These are phyloP conservation scores for Sarocladiaceae sp. DNA, from an alignment of 2,329 filamentous ascomycete genomes.

Conservation along the genomic window DNA sequence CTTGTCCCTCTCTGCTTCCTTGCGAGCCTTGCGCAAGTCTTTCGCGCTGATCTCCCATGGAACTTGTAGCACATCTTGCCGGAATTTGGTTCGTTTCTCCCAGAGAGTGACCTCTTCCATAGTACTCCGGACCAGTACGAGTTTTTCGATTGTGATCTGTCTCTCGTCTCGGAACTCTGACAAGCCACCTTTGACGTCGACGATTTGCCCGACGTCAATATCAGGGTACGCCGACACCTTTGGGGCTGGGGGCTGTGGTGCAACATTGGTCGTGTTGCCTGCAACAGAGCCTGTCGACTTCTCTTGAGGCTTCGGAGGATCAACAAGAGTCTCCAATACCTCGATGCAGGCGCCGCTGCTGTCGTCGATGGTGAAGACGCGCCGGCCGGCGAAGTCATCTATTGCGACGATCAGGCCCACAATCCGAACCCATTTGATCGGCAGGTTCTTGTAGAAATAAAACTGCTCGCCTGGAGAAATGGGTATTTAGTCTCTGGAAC, in stretches of 20 bases:
- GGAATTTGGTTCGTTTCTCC: slow-evolving; percentile 50
- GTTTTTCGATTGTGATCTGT: slow-evolving; percentile 50
- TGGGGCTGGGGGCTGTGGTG: background rate
- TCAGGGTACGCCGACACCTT: slow-evolving; percentile 18
- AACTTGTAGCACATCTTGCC: slow-evolving; percentile 40
- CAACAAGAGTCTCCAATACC: slow-evolving; percentile 17
- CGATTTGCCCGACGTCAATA: slow-evolving; percentile 48
- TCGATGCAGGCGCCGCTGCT: slow-evolving; percentile 59
- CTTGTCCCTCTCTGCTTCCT: slow-evolving; percentile 34
- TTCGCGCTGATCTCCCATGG: slow-evolving; percentile 52
- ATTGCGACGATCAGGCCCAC: slow-evolving; percentile 65
- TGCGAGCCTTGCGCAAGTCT: slow-evolving; percentile 46
- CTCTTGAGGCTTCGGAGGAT: background rate
- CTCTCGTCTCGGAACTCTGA: slow-evolving; percentile 41
- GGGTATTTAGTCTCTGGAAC: background rate
- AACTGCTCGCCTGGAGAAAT: slow-evolving; percentile 35
- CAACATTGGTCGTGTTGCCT: background rate
- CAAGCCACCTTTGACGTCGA: slow-evolving; percentile 54
- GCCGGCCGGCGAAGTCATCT: slow-evolving; percentile 43
- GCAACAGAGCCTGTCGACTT: background rate
- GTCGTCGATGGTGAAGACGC: slow-evolving; percentile 59
- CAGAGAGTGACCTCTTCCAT: slow-evolving; percentile 56
- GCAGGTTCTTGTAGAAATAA: slow-evolving; percentile 69
- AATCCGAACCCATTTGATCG: slow-evolving; percentile 70
- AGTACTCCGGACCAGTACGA: slow-evolving; percentile 45